Evolutionary conservation across 2,329 filamentous ascomycete species (phyloP).

Genomic region (Plectosphaerella sp.): DNA sequence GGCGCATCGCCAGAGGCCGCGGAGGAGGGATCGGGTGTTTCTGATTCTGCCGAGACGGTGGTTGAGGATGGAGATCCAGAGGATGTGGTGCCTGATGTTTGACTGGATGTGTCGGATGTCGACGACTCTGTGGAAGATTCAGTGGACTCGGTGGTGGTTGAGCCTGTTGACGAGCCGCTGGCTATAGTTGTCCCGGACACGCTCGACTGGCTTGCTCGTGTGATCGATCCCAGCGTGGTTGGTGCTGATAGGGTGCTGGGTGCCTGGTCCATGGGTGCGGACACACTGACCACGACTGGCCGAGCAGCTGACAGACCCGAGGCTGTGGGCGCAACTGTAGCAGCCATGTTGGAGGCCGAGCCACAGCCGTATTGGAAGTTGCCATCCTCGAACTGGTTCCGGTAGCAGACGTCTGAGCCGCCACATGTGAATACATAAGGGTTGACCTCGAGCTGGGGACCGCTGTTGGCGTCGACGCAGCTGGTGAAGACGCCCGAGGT

Average conservation of each 20-base stretch:
- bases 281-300: slow-evolving; percentile 29
- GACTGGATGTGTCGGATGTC: slow-evolving; percentile 5
- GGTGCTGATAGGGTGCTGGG: slow-evolving; percentile 33
- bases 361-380: slow-evolving; percentile 56
- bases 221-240: slow-evolving; percentile 31
- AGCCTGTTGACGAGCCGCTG: too few relatives aligned
- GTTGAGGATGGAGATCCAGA: slow-evolving; percentile 4
- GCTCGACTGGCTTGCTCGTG: too few relatives aligned
- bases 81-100: slow-evolving; percentile 2
- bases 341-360: slow-evolving; percentile 40
- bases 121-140: slow-evolving; percentile 6
- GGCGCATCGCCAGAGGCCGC: slow-evolving; percentile 9
- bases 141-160: slow-evolving; percentile 5
- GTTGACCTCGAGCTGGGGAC: slow-evolving; percentile 44
- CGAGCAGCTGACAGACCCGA: slow-evolving; percentile 32
- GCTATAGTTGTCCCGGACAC: too few relatives aligned
- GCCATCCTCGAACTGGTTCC: slow-evolving; percentile 50
- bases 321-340: slow-evolving; percentile 42
- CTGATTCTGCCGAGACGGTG: slow-evolving; percentile 3
- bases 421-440: slow-evolving; percentile 54
- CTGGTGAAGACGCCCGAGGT: slow-evolving; percentile 52
- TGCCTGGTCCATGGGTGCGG: slow-evolving; percentile 33
- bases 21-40: slow-evolving; percentile 10
- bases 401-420: slow-evolving; percentile 49
- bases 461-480: slow-evolving; percentile 49